These are phyloP conservation scores for Plectosphaerella cucumerina DNA, from an alignment of 2,329 filamentous ascomycete genomes.

Conservation along the genomic window DNA sequence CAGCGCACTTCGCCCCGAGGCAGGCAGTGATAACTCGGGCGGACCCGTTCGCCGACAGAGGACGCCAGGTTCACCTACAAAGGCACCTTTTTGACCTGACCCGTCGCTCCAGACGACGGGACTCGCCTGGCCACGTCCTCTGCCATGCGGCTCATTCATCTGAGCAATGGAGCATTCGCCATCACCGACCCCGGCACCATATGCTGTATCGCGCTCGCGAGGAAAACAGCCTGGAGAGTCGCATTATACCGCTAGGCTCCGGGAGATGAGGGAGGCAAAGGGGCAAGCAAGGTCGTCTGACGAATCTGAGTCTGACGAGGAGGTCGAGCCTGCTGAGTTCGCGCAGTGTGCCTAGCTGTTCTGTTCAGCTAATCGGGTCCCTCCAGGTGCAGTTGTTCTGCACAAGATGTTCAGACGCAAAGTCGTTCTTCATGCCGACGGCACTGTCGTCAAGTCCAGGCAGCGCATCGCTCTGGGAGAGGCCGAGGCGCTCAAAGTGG, in stretches of 20 bases:
- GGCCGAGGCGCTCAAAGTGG: constrained; percentile 18
- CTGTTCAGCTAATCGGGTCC: constrained; percentile 2
- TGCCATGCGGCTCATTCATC: no score
- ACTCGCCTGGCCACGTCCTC: no score
- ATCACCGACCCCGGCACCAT: constrained; percentile 3
- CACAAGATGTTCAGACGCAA: constrained; percentile 16
- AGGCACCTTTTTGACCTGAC: no score
- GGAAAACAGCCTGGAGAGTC: constrained; percentile 12
- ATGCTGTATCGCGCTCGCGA: constrained; percentile 12
- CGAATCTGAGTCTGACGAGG: constrained; percentile 17
- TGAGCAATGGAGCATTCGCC: no score
- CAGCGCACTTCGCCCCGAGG: no score
- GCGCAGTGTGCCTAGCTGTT: not conserved
- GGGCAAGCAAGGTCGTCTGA: constrained; percentile 16
- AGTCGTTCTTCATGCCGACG: constrained; percentile 16
- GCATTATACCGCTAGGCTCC: constrained; percentile 8
- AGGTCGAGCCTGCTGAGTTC: constrained; percentile 15
- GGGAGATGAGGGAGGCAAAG: constrained; percentile 12
- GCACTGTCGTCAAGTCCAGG: constrained; percentile 21
- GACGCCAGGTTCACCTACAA: no score
- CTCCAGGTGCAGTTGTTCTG: constrained; percentile 15
- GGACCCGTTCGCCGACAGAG: no score
- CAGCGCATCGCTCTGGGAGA: constrained; percentile 17
- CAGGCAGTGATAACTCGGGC: no score
- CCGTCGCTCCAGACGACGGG: no score